Base-by-base conservation (phyloP, 2,329 filamentous ascomycete genomes). In the Fusarium sp. region DNA sequence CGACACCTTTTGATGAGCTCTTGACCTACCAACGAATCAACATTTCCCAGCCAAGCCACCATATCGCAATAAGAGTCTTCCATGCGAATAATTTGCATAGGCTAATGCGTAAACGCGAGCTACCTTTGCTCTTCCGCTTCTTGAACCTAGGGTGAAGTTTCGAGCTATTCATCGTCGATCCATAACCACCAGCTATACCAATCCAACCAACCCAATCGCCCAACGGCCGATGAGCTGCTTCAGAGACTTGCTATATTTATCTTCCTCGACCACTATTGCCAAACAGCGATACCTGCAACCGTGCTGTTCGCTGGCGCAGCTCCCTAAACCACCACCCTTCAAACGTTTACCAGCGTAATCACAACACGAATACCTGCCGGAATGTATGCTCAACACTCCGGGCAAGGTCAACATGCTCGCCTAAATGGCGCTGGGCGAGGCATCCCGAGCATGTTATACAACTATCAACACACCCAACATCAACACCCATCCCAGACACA, bases 301-400 rank as follows among this genome's bases (percentile, higher is more conserved):
- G 73, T 76, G 72, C 75, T 71, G 55, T 59, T 71, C 59, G 71
- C 73, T 71, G 75, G 72, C 73, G 73, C 73, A 68, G 65, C 60
- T 56, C 46, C 54, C 62, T 53, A 63, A 62, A 58, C 71, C 61
- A 44, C 62, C 62, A 50, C 62, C 62, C 52, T 56, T 52, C 56
- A 46, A 40, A 33, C 32, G 56, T 37, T 70, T 59, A 56, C 55
- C 58, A 54, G 46, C 48, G 62, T 57, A 53, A 56, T 66, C 57
- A 58, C 54, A 62, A 56, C 56, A 48, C 56, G 59, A 62, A 56
- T 68, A 54, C 62, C 63, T 71, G 54, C 70, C 79, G 84, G 85
- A 78, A 94, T 94, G 91, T 94, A 90, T 84, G 88, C 88, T 76
- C 89, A 92, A 79, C 85, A 84, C 76, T 89, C 62, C 58, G 67